A percentile compares a stretch with the other conserved stretches of the same genome.
These are phyloP conservation scores for Posidonia oceanica DNA, from an alignment of 116 monocot genomes.

Conservation along the genomic window DNA sequence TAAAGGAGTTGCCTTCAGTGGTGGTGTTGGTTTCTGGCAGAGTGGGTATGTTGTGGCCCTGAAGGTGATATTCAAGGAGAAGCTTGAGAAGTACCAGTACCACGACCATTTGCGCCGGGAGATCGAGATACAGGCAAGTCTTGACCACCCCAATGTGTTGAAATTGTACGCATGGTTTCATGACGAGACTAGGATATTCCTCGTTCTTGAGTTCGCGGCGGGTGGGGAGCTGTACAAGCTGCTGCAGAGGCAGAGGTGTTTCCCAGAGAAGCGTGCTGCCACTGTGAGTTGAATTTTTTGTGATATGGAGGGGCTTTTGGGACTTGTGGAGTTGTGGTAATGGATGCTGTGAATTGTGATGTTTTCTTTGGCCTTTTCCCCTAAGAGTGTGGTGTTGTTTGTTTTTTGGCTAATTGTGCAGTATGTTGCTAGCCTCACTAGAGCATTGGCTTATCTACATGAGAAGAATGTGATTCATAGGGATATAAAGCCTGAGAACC, in stretches of 20 bases:
- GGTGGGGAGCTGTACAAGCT: slow-evolving; percentile 72
- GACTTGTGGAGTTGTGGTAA: too few species aligned
- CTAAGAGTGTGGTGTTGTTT: background rate
- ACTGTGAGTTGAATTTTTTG: slow-evolving; percentile 29
- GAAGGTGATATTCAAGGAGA: slow-evolving; percentile 73
- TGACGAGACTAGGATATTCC: slow-evolving; percentile 56
- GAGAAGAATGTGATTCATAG: slow-evolving; percentile 92
- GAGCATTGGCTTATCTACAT: slow-evolving; percentile 73
- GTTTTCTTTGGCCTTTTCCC: background rate
- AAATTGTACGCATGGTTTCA: slow-evolving; percentile 85
- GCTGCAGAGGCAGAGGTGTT: slow-evolving; percentile 42
- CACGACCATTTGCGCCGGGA: slow-evolving; percentile 59
- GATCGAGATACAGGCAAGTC: slow-evolving; percentile 70
- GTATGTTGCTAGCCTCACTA: slow-evolving; percentile 79
- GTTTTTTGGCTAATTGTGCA: slow-evolving; percentile 9
- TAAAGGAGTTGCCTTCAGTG: background rate
- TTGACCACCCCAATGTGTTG: slow-evolving; percentile 77
- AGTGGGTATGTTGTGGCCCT: slow-evolving; percentile 71
- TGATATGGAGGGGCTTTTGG: too few species aligned
- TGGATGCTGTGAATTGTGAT: too few species aligned
- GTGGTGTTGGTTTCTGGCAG: slow-evolving; percentile 16
- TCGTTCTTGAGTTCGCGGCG: slow-evolving; percentile 83
- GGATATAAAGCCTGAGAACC: slow-evolving; percentile 98
- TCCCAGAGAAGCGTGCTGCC: slow-evolving; percentile 63
- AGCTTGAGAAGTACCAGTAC: slow-evolving; percentile 80